Conservation (phyloP, 1,284 basidiomycete genomes). For the Meripilus lineatus region DNA sequence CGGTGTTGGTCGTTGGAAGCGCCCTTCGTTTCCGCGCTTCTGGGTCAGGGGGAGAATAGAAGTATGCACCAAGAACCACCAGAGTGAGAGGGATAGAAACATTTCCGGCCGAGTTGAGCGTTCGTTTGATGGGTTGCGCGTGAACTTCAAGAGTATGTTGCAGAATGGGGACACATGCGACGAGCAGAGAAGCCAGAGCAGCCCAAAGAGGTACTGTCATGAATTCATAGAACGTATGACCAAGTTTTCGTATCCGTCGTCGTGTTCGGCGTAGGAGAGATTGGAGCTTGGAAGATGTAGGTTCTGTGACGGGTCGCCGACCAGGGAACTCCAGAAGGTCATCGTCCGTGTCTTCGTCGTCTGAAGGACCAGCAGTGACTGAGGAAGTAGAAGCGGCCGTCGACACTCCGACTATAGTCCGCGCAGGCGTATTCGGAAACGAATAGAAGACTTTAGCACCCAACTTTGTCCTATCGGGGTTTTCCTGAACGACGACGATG, state of each 20-base stretch:
- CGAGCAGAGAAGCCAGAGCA: conserved; percentile 72
- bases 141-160: conserved; percentile 64
- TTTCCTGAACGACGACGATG: conserved; percentile 16
- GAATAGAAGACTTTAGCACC: conserved; percentile 45
- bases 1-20: conserved; percentile 14
- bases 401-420: conserved; percentile 7
- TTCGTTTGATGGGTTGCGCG: conserved; percentile 67
- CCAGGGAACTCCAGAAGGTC: conserved; percentile 29
- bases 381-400: conserved; percentile 13
- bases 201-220: conserved; percentile 89
- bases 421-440: conserved; percentile 57
- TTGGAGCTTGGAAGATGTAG: conserved; percentile 27
- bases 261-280: conserved; percentile 29
- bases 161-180: conserved; percentile 75
- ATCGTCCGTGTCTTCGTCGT: conserved; percentile 29
- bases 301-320: conserved; percentile 20
- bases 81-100: conserved; percentile 89
- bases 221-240: conserved; percentile 59
- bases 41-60: conserved; percentile 44
- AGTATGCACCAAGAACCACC: conserved; percentile 91
- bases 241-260: conserved; percentile 26
- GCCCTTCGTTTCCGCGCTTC: conserved; percentile 12
- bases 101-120: conserved; percentile 67
- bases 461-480: conserved; percentile 10
- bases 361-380: conserved; percentile 21